Base-by-base conservation (phyloP, 176 grass and related monocot species). In the Oryza officinalis region DNA sequence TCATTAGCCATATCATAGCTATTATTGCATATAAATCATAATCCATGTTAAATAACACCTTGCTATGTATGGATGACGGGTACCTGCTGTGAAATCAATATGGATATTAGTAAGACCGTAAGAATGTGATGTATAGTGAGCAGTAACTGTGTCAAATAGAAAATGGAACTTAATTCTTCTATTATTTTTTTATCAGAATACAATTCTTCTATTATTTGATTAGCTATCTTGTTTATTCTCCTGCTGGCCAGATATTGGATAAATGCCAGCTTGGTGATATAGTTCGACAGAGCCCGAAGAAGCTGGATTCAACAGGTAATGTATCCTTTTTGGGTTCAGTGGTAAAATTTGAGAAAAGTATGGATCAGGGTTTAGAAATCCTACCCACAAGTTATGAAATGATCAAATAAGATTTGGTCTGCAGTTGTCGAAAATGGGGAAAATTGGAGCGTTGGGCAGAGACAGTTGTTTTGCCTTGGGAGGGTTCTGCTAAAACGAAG, bases 351-450 rank as follows among this genome's bases (percentile, higher is more conserved):
- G 13, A 47, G 52, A 73, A 73, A 35, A 35, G 13, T 30, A 83
- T 30, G 25, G 2, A 27, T 14, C 17, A 72, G 22, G 31, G 17
- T 35, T 15, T 57, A 9, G 9, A 77, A 78, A 69, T 37, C 27
- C 54, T 57, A 57, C n/a, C 54, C 7, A 61, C n/a, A 57, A 57
- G 20, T n/a, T n/a, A 57, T n/a, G 30, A 79, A n/a, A 92, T 70
- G 69, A 77, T 67, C 13, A 86, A 72, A 81, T 73, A 69, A 66
- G 4, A 44, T 65, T 64, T 75, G 17, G 76, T 25, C 25, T 81
- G 52, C 91, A 95, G 96, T 98, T 76, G 89, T 89, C 1, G 93
- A 95, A 86, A 98, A 95, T 90, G 96, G 93, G 47, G 93, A 98
- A 74, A 98, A 98, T 22, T 98, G 96, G 96, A 98, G 96, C 23